These are phyloP conservation scores for Apiotrichum brassicae DNA, from an alignment of 1,284 basidiomycete species.

Conservation along the genomic window DNA sequence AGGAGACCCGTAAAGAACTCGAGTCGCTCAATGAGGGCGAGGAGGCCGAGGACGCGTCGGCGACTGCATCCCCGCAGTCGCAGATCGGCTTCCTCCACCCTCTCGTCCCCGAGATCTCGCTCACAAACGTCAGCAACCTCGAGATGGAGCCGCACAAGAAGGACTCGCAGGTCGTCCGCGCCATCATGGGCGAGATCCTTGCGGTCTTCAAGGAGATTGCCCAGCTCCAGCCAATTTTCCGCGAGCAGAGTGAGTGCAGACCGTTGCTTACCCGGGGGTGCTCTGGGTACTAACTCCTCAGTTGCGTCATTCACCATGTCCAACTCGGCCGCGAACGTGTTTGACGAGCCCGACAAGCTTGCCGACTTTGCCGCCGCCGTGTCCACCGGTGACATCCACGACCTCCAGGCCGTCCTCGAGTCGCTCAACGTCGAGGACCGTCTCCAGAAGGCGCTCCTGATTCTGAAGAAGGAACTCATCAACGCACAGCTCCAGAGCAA, in stretches of 20 bases:
- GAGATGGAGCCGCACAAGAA: slow-evolving; percentile 77
- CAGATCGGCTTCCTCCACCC: slow-evolving; percentile 70
- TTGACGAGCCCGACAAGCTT: slow-evolving; percentile 96
- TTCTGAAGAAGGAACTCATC: slow-evolving; percentile 97
- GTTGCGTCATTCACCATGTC: slow-evolving; percentile 77
- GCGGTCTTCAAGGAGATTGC: slow-evolving; percentile 99
- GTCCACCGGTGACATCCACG: slow-evolving; percentile 79
- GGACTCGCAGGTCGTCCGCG: slow-evolving; percentile 88
- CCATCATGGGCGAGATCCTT: slow-evolving; percentile 94
- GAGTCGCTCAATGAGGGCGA: slow-evolving; percentile 24
- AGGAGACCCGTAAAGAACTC: slow-evolving; percentile 49
- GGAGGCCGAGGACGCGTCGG: not conserved
- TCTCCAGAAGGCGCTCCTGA: slow-evolving; percentile 80
- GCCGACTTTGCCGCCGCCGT: slow-evolving; percentile 98
- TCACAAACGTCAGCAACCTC: slow-evolving; percentile 86
- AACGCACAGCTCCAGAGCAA: slow-evolving; percentile 94
- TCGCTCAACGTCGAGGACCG: slow-evolving; percentile 80
- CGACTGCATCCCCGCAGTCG: slow-evolving; percentile 12
- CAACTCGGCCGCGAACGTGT: slow-evolving; percentile 92
- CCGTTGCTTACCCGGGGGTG: not conserved
- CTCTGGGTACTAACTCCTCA: slow-evolving; percentile 6
- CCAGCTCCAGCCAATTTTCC: slow-evolving; percentile 92
- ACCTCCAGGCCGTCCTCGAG: slow-evolving; percentile 91
- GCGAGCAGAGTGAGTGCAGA: slow-evolving; percentile 66
- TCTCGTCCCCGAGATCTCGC: slow-evolving; percentile 68